Conservation (phyloP, 371 early-diverging fungal genomes). For the Mortierella sp. region DNA sequence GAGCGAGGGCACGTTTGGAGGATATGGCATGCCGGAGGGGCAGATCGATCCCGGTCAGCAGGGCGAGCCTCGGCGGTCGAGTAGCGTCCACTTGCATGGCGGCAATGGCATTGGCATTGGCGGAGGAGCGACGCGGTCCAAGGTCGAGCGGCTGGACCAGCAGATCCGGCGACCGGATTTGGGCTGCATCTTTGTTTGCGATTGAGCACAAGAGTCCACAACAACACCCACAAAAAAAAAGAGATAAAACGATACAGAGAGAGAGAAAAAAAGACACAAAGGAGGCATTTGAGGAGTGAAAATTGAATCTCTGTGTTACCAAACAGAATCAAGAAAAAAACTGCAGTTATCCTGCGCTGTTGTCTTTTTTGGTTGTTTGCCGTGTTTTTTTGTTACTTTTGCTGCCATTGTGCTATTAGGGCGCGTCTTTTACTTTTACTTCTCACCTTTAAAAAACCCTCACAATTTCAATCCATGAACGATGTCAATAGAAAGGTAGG, state of each 20-base stretch:
- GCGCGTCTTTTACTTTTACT: too few relatives aligned
- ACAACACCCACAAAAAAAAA: too few relatives aligned
- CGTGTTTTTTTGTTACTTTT: too few relatives aligned
- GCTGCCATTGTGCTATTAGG: too few relatives aligned
- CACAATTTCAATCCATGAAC: not conserved
- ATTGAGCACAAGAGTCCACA: too few relatives aligned
- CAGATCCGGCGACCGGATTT: constrained; percentile 43
- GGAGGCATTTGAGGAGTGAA: too few relatives aligned
- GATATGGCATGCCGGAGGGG: constrained; percentile 43
- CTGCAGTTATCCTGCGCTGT: too few relatives aligned
- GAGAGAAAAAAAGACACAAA: not conserved
- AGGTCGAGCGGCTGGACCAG: constrained; percentile 40
- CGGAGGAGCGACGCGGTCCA: constrained; percentile 9
- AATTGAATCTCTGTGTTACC: too few relatives aligned
- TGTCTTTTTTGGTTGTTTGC: too few relatives aligned
- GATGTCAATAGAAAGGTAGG: not conserved
- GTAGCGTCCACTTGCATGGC: not conserved
- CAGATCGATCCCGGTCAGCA: constrained; percentile 44
- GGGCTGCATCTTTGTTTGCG: constrained; percentile 43
- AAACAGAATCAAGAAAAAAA: too few relatives aligned
- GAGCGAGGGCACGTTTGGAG: constrained; percentile 26
- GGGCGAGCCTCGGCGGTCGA: constrained; percentile 23
- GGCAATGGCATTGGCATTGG: constrained; percentile 6
- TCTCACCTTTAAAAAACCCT: too few relatives aligned
- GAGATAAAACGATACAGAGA: not conserved